phyloP scores from a whole-genome alignment of 768 basidiomycete genomes.

The Phanerodontia chrysosporium region DNA sequence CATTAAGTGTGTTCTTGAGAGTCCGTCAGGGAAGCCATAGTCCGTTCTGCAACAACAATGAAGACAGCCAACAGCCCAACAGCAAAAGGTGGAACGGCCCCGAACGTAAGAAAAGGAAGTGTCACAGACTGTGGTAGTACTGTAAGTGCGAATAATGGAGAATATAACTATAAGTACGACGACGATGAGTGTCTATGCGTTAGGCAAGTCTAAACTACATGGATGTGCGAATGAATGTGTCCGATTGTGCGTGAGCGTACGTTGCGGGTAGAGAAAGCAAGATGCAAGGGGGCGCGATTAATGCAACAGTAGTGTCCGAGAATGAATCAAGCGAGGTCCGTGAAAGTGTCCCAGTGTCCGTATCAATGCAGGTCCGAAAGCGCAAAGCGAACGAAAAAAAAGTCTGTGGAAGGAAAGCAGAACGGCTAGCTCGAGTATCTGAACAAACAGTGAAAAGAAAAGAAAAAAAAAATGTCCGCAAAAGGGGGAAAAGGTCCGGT shows the following conservation, averaged over 20 bases:
- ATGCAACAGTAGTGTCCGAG: constrained; percentile 7
- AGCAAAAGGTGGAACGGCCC: no score
- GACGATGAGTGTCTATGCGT: constrained; percentile 6
- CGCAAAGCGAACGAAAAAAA: not conserved
- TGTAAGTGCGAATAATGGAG: not conserved
- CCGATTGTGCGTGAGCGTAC: constrained; percentile 6
- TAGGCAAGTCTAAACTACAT: not conserved
- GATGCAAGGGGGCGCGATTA: constrained; percentile 1
- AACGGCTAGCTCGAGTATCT: not conserved
- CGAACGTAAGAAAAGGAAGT: not conserved
- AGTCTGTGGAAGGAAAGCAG: not conserved
- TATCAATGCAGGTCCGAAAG: not conserved
- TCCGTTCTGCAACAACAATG: not conserved
- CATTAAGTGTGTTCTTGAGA: not conserved
- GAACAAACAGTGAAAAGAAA: no score
- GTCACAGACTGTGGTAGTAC: not conserved
- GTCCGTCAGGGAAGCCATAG: not conserved
- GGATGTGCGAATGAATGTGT: constrained; percentile 8
- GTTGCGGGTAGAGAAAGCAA: not conserved
- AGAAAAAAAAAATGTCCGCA: not conserved
- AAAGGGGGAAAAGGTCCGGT: constrained; percentile 8
- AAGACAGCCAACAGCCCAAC: not conserved
- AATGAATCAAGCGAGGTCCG: constrained; percentile 7
- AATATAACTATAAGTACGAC: constrained; percentile 3
- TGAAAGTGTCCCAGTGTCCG: not conserved